A percentile compares a stretch with the other conserved stretches of the same genome.
phyloP scores from a whole-genome alignment of 2,329 filamentous ascomycete genomes.

The Fusarium marasasianum region DNA sequence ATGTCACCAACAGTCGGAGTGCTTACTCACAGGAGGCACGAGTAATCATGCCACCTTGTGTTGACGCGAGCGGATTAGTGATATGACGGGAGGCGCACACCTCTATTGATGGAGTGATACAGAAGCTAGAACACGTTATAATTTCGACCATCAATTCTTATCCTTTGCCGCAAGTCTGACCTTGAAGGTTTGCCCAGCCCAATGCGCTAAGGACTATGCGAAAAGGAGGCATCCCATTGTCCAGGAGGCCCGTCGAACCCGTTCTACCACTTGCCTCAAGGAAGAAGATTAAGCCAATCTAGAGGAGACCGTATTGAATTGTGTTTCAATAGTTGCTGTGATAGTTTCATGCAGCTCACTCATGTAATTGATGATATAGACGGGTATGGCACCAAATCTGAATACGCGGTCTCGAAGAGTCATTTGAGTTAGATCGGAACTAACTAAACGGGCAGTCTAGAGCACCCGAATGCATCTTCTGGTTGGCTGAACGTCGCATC shows the following conservation, averaged over 20 bases:
- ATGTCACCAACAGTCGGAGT: background rate
- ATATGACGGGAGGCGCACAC: accelerated
- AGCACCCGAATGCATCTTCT: background rate
- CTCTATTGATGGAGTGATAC: accelerated
- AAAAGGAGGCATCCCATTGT: no score
- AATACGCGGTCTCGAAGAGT: background rate
- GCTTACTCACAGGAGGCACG: background rate
- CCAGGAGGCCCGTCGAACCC: no score
- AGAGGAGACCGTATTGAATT: accelerated
- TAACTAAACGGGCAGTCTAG: background rate
- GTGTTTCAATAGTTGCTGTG: accelerated
- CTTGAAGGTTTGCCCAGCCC: no score
- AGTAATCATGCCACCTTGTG: background rate
- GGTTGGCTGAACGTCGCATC: background rate
- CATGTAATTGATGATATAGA: background rate
- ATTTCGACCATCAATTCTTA: no score
- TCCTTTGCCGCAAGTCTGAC: no score
- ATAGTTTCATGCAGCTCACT: accelerated
- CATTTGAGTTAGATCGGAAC: background rate
- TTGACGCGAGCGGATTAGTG: background rate
- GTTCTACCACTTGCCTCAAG: no score
- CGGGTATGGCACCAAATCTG: background rate
- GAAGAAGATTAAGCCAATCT: no score
- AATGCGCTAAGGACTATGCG: no score
- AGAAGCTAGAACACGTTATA: no score